Conservation (phyloP, 78 protist genomes). For the Tieghemostelium lacteum region DNA sequence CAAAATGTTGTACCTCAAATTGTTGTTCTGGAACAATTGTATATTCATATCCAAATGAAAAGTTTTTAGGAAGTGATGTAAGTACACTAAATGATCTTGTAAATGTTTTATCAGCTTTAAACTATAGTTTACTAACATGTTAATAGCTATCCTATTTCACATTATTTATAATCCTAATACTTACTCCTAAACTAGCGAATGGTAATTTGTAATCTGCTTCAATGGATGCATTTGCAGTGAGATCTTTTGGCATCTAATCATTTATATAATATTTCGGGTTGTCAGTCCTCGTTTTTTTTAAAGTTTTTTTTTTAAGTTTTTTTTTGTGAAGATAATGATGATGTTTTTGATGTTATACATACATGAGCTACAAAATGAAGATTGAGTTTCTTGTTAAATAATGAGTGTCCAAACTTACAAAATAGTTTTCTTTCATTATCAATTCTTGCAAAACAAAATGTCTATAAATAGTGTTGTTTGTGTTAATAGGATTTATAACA, state of each 20-base stretch:
- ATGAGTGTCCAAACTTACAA: background rate
- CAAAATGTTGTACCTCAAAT: background rate
- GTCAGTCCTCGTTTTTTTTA: too few relatives aligned
- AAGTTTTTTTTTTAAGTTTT: background rate
- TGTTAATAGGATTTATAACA: background rate
- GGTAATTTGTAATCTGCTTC: conserved; percentile 12
- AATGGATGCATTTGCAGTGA: background rate
- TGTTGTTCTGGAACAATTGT: background rate
- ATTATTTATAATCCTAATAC: background rate
- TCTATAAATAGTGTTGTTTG: background rate
- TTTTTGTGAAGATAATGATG: background rate
- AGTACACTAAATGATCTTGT: background rate
- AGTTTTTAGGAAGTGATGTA: conserved; percentile 6
- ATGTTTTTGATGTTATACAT: background rate
- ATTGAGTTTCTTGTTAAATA: background rate
- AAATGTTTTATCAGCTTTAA: conserved; percentile 1
- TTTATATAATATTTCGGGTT: background rate
- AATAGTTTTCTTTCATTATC: conserved; percentile 13
- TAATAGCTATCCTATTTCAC: background rate
- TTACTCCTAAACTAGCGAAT: conserved; percentile 4
- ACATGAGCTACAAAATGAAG: background rate
- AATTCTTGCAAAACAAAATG: background rate
- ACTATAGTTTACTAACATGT: background rate
- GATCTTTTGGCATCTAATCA: conserved; percentile 6
- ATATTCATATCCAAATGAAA: conserved; percentile 7